phyloP scores from a whole-genome alignment of 208 protist genomes.

The Trypanosoma boissoni region DNA sequence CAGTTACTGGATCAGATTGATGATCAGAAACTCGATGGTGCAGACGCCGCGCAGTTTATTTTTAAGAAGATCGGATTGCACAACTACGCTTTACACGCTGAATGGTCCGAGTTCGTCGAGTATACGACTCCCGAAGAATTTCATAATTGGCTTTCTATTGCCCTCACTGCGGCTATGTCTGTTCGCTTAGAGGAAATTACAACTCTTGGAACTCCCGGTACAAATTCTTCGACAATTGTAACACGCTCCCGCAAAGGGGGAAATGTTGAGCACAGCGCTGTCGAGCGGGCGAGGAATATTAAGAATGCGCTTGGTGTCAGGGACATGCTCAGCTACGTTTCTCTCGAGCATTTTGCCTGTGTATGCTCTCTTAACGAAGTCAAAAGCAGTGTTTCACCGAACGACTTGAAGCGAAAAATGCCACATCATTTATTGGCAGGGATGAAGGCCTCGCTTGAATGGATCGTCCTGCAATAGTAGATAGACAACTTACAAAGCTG shows the following conservation, averaged over 20 bases:
- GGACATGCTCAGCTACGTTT: slow-evolving; percentile 50
- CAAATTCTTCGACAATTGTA: background rate
- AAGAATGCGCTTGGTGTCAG: slow-evolving; percentile 51
- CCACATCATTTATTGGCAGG: slow-evolving; percentile 4
- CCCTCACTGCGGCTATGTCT: slow-evolving; percentile 40
- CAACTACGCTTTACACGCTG: slow-evolving; percentile 52
- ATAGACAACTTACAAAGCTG: background rate
- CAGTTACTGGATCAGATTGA: background rate
- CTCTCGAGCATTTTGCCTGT: slow-evolving; percentile 36
- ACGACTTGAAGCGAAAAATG: slow-evolving; percentile 25
- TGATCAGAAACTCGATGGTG: background rate
- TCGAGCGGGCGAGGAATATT: slow-evolving; percentile 51
- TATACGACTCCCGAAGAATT: slow-evolving; percentile 63
- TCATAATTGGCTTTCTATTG: slow-evolving; percentile 37
- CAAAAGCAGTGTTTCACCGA: slow-evolving; percentile 24
- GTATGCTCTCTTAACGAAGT: slow-evolving; percentile 62
- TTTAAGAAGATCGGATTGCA: slow-evolving; percentile 39
- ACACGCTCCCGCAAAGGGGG: background rate
- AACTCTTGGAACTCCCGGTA: background rate
- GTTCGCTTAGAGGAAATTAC: slow-evolving; percentile 19
- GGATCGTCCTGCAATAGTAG: background rate
- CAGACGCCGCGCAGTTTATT: slow-evolving; percentile 24
- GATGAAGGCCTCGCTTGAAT: background rate
- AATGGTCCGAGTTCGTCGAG: slow-evolving; percentile 38
- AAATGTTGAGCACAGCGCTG: background rate